Conservation (phyloP, 192 early-diverging fungal genomes). For the Umbelopsis vinacea region DNA sequence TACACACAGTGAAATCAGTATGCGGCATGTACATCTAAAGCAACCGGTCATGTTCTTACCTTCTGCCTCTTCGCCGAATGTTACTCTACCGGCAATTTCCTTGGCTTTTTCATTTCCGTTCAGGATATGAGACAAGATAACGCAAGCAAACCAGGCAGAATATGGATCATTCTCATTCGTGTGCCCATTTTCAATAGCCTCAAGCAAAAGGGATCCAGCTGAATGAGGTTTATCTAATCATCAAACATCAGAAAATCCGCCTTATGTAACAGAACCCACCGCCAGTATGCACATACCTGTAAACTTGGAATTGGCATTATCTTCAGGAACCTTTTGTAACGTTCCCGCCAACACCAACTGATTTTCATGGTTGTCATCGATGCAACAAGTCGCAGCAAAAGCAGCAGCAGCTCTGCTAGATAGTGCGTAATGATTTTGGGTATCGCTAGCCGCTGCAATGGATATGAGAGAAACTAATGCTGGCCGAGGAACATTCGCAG, state of each 20-base stretch:
- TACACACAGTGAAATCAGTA: not conserved
- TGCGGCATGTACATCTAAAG: not conserved
- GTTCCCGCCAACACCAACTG: slow-evolving; percentile 89
- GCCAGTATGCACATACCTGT: slow-evolving; percentile 44
- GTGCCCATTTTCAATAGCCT: slow-evolving; percentile 79
- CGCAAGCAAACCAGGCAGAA: slow-evolving; percentile 87
- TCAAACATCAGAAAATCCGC: not conserved
- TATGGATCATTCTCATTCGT: slow-evolving; percentile 76
- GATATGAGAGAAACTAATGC: slow-evolving; percentile 82
- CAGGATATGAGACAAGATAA: slow-evolving; percentile 81
- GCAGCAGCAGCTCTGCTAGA: slow-evolving; percentile 81
- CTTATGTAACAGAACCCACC: not conserved
- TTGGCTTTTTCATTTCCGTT: slow-evolving; percentile 77
- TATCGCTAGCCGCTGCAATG: slow-evolving; percentile 68
- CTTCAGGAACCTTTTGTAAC: slow-evolving; percentile 76
- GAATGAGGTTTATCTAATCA: slow-evolving; percentile 73
- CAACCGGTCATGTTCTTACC: slow-evolving; percentile 43
- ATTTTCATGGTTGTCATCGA: slow-evolving; percentile 84
- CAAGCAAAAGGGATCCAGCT: slow-evolving; percentile 87
- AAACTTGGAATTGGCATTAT: slow-evolving; percentile 62
- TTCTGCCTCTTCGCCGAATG: slow-evolving; percentile 75
- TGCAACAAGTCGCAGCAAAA: slow-evolving; percentile 80
- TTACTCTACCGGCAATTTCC: slow-evolving; percentile 72
- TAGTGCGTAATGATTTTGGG: slow-evolving; percentile 61
- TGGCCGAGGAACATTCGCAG: slow-evolving; percentile 66